These are phyloP conservation scores for Ramichloridium luteum DNA, from an alignment of 2,329 filamentous ascomycete genomes.

Conservation along the genomic window DNA sequence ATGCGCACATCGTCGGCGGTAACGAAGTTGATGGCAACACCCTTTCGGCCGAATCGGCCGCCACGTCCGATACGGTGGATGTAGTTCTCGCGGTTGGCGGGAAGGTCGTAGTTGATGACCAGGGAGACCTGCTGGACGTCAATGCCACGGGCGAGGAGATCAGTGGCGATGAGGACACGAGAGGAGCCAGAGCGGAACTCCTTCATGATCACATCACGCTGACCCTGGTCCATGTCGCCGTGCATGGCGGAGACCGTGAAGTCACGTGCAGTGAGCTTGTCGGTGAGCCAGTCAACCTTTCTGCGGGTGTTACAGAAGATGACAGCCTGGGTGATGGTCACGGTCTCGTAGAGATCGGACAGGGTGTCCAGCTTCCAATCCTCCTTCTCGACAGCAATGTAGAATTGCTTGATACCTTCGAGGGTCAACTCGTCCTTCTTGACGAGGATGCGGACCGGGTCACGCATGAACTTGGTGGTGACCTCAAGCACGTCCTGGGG, in stretches of 20 bases:
- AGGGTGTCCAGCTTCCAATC: slow-evolving; percentile 99
- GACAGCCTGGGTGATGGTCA: slow-evolving; percentile 98
- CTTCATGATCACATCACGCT: slow-evolving; percentile 99
- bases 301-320: slow-evolving; percentile 99
- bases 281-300: slow-evolving; percentile 99
- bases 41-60: slow-evolving; percentile 99
- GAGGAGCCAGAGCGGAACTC: slow-evolving; percentile 99
- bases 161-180: slow-evolving; percentile 95
- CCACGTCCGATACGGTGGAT: slow-evolving; percentile 99
- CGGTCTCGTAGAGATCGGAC: slow-evolving; percentile 96
- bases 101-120: slow-evolving; percentile 99
- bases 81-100: slow-evolving; percentile 99
- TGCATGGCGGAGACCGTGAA: slow-evolving; percentile 99
- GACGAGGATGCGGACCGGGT: slow-evolving; percentile 96
- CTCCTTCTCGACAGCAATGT: slow-evolving; percentile 99
- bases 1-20: slow-evolving; percentile 98
- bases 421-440: slow-evolving; percentile 99
- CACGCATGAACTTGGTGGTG: slow-evolving; percentile 99
- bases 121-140: slow-evolving; percentile 99
- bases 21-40: slow-evolving; percentile 99
- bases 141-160: slow-evolving; percentile 97
- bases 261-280: slow-evolving; percentile 93
- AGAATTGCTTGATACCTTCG: slow-evolving; percentile 99
- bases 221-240: slow-evolving; percentile 95
- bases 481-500: slow-evolving; percentile 98